phyloP scores from a whole-genome alignment of 2,329 filamentous ascomycete genomes.

The Nannizziopsis arthrosporioides region DNA sequence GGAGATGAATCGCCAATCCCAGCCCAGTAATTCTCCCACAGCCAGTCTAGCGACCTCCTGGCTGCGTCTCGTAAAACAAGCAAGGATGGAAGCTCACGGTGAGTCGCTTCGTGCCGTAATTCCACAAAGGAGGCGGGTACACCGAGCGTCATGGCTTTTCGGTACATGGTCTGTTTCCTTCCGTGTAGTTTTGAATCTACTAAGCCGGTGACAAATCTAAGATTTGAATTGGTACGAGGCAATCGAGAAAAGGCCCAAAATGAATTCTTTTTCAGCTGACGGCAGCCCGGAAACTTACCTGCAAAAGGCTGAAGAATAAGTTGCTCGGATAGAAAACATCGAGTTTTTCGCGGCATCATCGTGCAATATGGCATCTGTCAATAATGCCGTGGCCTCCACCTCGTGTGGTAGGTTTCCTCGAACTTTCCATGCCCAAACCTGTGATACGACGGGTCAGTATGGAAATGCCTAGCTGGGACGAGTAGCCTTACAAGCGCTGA shows the following conservation, averaged over 20 bases:
- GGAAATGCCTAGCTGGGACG: neutral
- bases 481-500: constrained; percentile 28
- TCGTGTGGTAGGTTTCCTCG: constrained; percentile 36
- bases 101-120: constrained; percentile 77
- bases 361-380: constrained; percentile 37
- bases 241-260: neutral
- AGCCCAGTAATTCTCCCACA: constrained; percentile 81
- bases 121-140: constrained; percentile 65
- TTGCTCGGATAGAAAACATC: constrained; percentile 35
- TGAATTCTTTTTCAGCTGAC: too few relatives aligned
- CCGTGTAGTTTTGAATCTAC: constrained; percentile 35
- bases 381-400: constrained; percentile 36
- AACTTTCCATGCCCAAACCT: constrained; percentile 37
- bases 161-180: constrained; percentile 36
- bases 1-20: constrained; percentile 30
- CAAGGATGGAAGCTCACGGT: constrained; percentile 72
- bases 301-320: constrained; percentile 37
- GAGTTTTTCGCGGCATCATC: constrained; percentile 33
- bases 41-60: constrained; percentile 62
- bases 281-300: constrained; percentile 23
- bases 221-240: constrained; percentile 1
- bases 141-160: constrained; percentile 31
- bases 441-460: neutral
- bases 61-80: constrained; percentile 59
- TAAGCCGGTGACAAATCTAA: constrained; percentile 36